phyloP scores from a whole-genome alignment of 1,284 basidiomycete genomes.

The Waitea zeae region DNA sequence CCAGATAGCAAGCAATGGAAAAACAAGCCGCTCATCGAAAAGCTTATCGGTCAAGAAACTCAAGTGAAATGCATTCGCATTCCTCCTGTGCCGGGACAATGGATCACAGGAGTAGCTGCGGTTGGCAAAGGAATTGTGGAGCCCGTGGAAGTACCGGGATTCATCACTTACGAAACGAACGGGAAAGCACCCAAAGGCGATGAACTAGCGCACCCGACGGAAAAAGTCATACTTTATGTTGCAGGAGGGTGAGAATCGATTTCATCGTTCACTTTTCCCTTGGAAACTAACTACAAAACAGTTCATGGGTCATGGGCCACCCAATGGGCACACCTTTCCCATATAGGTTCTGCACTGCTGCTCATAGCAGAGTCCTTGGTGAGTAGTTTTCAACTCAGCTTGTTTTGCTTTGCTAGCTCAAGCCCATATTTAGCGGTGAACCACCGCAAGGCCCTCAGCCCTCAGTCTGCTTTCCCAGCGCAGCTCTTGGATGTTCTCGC shows the following conservation, averaged over 20 bases:
- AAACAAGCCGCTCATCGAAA: neutral
- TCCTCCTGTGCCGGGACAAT: neutral
- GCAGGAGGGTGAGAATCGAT: slow-evolving; percentile 2
- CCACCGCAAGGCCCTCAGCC: slow-evolving; percentile 7
- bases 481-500: slow-evolving; percentile 21
- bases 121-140: neutral
- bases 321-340: slow-evolving; percentile 1
- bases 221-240: slow-evolving; percentile 2
- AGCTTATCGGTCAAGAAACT: slow-evolving; percentile 1
- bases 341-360: neutral
- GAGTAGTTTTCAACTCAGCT: neutral
- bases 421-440: slow-evolving; percentile 5
- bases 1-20: neutral
- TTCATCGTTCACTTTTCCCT: neutral
- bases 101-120: neutral
- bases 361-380: slow-evolving; percentile 4
- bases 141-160: slow-evolving; percentile 1
- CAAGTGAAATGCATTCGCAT: slow-evolving; percentile 1
- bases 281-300: neutral
- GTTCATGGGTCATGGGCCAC: neutral
- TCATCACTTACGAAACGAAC: neutral
- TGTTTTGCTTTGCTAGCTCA: neutral
- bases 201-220: neutral
- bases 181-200: neutral
- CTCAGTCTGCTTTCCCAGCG: slow-evolving; percentile 16